Base-by-base conservation (phyloP, 1,139 yeast genomes). In the Arxiozyma telluris region DNA sequence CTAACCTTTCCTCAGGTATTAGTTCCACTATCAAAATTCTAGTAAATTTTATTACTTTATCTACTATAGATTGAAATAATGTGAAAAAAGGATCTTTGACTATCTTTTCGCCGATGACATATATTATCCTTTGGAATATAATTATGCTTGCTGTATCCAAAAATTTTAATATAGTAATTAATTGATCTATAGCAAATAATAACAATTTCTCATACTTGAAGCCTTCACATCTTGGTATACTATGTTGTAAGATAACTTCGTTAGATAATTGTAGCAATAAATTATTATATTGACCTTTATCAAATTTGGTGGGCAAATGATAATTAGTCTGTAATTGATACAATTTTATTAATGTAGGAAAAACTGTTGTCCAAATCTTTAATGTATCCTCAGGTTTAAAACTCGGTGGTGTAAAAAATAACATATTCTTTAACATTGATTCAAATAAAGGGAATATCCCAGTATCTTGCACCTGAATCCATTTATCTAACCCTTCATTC, bases 341-440 rank as follows among this genome's bases (percentile, higher is more conserved):
- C 21, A 66, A 52, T 7, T 56, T 12, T 1, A 54, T 44, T n/a
- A 66, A 38, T 3, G 67, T 56, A 1, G 70, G 68, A 42, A 59
- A 63, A 8, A 62, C 62, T 1, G 45, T 39, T n/a, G 50, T 50
- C 64, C 64, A 61, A 3, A 65, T 58, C 20, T 20, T 30, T 27
- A 57, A 41, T 0, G 65, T 59, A 1, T 59, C 58, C 7, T 54
- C 45, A 6, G 61, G 52, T 11, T 59, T 53, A 45, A 60, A 59
- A 15, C 63, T 51, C 4, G 70, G 70, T 15, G 71, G 71, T 4
- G 66, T 45, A 41, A 55, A 61, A 48, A 60, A 65, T 49, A 66
- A 61, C 59, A 68, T 55, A 50, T 60, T 62, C 6, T 52, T 54
- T 23, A 67, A 49, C 2, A 61, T 53, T 0, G 67, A 65, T 49